Base-by-base conservation (phyloP, 139 green algal genomes). In the Chlorella sp. region DNA sequence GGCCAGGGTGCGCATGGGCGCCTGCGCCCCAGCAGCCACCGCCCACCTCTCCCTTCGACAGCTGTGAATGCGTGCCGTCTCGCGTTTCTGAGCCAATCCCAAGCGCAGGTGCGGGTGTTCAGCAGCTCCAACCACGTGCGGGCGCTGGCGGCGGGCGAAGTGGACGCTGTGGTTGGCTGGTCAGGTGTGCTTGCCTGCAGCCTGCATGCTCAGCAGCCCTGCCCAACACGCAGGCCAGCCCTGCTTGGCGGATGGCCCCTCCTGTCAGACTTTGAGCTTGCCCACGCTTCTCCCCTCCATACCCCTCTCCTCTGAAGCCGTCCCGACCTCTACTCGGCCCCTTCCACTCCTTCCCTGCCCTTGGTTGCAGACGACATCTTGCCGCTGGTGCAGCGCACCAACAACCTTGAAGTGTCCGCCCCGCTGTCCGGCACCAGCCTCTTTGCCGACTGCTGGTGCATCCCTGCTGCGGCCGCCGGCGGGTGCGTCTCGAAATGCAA, bases 121-220 rank as follows among this genome's bases (percentile, higher is more conserved):
- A 95, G 91, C 87, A 92, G 82, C 80, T 80, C 82, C 13, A 92
- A 96, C 36, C 92, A 95, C 67, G 76, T 92, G 34, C 83, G 91
- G 8, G 94, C 96, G 30, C 85, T 98, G 41, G 40, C 70, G 11
- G 90, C 89, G 36, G 89, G 90, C n/a, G 95, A 98, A 73, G 92
- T 94, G 28, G 94, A 90, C 85, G 95, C 92, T 0, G 87, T 92
- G 8, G 94, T 98, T 2, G 94, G 94, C 38, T 92, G 82, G 46
- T 91, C 78, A 1, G 80, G 85, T 73, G 83, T 76, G 38, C 92
- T 92, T 38, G 20, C 19, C 28, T 40, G 62, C 56, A 30, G 56
- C 30, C 22, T 16, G n/a, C 30, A 16, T 65, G 56, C 56, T 65
- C 22, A 6, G 56, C 56, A n/a, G 56, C 30, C 22, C 56, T 65